These are phyloP conservation scores for Trametes versicolor DNA, from an alignment of 1,284 basidiomycete genomes.

Conservation along the genomic window DNA sequence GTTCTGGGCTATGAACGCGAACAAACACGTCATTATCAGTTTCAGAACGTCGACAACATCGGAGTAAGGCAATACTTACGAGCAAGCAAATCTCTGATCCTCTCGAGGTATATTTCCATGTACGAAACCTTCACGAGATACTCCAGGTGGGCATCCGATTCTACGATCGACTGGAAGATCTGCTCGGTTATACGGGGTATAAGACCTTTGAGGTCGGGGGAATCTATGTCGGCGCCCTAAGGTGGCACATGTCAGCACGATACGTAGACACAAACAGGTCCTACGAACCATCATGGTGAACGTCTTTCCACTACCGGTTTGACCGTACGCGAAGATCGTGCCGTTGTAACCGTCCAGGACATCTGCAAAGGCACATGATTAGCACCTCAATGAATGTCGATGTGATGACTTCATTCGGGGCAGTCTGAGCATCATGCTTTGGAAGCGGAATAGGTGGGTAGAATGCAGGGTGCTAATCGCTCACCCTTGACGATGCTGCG, in stretches of 20 bases:
- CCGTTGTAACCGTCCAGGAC: conserved; percentile 99
- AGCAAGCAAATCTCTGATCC: conserved; percentile 94
- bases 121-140: conserved; percentile 99
- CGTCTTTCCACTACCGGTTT: conserved; percentile 97
- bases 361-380: conserved; percentile 61
- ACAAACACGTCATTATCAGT: background rate
- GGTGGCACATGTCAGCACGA: conserved; percentile 30
- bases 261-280: conserved; percentile 4
- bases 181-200: conserved; percentile 99
- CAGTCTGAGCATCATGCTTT: background rate
- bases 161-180: conserved; percentile 97
- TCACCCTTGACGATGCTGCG: conserved; percentile 83
- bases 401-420: background rate
- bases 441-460: background rate
- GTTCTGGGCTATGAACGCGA: conserved; percentile 80
- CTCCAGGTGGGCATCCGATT: conserved; percentile 95
- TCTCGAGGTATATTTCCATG: conserved; percentile 99
- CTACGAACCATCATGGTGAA: conserved; percentile 94
- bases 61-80: conserved; percentile 66
- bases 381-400: background rate
- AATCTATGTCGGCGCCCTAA: conserved; percentile 97
- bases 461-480: conserved; percentile 23
- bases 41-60: background rate
- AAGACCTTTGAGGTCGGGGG: conserved; percentile 91
- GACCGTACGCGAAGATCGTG: conserved; percentile 98